Evolutionary conservation across 805 yeast species (phyloP), one percentile per base, ranked within the genome.

Genomic region (Kuraishia hungarica): DNA sequence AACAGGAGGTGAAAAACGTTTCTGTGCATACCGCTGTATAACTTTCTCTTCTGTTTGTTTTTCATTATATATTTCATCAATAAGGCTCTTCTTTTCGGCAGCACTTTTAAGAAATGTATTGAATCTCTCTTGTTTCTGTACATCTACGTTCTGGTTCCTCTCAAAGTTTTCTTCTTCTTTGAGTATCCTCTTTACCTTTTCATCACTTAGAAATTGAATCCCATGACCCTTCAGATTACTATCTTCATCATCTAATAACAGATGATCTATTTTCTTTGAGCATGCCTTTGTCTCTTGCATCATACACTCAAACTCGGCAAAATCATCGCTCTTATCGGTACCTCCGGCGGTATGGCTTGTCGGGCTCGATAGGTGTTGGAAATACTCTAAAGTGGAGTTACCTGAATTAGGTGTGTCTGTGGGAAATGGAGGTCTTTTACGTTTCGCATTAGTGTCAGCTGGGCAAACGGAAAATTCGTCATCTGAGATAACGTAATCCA

Each of bases 1-100:
- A 0, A 61, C 49, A 0, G 60, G 61, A 2, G 76, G 67, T 28
- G 39, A 60, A 59, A 60, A 54, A n/a, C 39, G 17, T 24, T 54
- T 54, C n/a, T 22, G 23, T 15, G 53, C 46, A 23, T 54, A 54
- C 51, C 51, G 51, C 46, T 50, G 22, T 50, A 17, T 17, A 11
- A 46, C 53, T 15, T 22, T 17, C 28, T 50, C 46, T 11, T 39
- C 24, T 2, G 50, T 19, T 4, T 13, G 20, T 17, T 46, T 28
- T 50, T 26, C 51, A 23, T 47, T 35, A 8, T 46, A 47, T 3
- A 47, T 8, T n/a, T 47, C 26, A 10, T 47, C 50, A 5, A 23
- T n/a, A 3, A 47, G 26, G 17, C 26, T 21, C 50, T 47, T 35
- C 17, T 35, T 35, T 17, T 35, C 4, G 11, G 43, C 5, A 13